Evolutionary conservation across 768 basidiomycete species (phyloP).

Genomic region (Suillus americanus): DNA sequence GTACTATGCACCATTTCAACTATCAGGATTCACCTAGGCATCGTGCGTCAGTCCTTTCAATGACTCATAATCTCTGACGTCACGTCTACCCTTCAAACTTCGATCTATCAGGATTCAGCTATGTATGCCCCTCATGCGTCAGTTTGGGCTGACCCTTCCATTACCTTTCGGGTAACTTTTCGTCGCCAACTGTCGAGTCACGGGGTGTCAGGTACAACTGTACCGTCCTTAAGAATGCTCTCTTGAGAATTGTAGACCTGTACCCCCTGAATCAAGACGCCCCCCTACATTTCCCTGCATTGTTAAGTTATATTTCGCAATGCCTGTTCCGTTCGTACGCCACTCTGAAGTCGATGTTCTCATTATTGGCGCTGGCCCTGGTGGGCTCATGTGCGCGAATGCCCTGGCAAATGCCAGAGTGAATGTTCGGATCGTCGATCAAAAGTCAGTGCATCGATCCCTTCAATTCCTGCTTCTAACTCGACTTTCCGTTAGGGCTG

Average conservation of each 20-base stretch:
- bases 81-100: too few species aligned
- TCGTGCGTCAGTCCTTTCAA: neutral
- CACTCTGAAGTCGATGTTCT: constrained; percentile 39
- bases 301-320: neutral
- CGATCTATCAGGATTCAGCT: too few species aligned
- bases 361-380: constrained; percentile 43
- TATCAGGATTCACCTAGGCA: too few species aligned
- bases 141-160: neutral
- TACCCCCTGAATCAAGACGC: constrained; percentile 3
- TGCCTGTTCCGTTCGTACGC: constrained; percentile 4
- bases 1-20: neutral
- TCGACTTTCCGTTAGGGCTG: constrained; percentile 12
- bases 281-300: constrained; percentile 1
- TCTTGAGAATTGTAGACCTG: neutral
- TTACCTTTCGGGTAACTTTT: neutral
- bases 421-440: constrained; percentile 40
- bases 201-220: neutral
- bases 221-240: neutral
- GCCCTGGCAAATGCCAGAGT: constrained; percentile 38
- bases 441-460: constrained; percentile 27
- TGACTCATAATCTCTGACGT: neutral
- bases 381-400: constrained; percentile 44
- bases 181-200: neutral
- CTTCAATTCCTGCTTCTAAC: neutral
- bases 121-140: too few species aligned